A percentile compares a stretch with the other conserved stretches of the same genome.
These are phyloP conservation scores for Helicostylum pulchrum DNA, from an alignment of 192 early-diverging fungal genomes.

Conservation along the genomic window DNA sequence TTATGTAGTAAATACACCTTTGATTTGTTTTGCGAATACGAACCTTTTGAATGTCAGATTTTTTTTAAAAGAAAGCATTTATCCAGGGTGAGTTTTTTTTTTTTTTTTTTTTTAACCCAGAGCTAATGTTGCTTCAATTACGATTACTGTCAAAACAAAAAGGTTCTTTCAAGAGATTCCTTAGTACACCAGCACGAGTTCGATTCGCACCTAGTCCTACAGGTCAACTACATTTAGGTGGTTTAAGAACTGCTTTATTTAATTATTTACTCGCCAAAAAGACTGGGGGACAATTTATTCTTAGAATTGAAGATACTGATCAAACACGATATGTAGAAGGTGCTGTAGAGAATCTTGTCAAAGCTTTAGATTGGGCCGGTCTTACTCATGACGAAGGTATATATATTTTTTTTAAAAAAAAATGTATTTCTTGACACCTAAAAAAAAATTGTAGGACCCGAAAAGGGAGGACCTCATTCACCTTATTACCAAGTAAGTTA, in stretches of 20 bases:
- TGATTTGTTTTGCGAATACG: no score
- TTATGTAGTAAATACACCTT: no score
- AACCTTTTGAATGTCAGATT: no score
- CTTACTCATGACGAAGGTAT: slow-evolving; percentile 71
- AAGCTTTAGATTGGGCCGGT: slow-evolving; percentile 71
- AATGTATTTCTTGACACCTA: no score
- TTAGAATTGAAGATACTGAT: slow-evolving; percentile 96
- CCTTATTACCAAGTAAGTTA: slow-evolving; percentile 66
- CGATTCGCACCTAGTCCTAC: slow-evolving; percentile 95
- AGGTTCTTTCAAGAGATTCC: background rate
- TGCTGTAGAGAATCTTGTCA: slow-evolving; percentile 65
- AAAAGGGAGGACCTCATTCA: slow-evolving; percentile 45
- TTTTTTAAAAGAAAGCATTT: no score
- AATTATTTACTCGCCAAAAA: slow-evolving; percentile 83
- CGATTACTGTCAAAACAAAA: no score
- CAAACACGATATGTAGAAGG: slow-evolving; percentile 68
- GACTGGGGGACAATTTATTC: slow-evolving; percentile 69
- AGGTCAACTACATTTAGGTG: slow-evolving; percentile 89
- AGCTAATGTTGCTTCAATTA: background rate
- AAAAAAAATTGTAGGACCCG: slow-evolving; percentile 48
- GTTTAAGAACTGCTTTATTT: slow-evolving; percentile 88
- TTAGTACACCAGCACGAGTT: slow-evolving; percentile 56
- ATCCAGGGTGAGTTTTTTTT: background rate
- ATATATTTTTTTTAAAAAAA: no score
- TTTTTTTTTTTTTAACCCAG: slow-evolving; percentile 14